Percentiles rank a stretch among this genome's conserved stretches.
Evolutionary conservation across 495 filamentous ascomycete species (phyloP).

Genomic region (Cudoniella acicularis): DNA sequence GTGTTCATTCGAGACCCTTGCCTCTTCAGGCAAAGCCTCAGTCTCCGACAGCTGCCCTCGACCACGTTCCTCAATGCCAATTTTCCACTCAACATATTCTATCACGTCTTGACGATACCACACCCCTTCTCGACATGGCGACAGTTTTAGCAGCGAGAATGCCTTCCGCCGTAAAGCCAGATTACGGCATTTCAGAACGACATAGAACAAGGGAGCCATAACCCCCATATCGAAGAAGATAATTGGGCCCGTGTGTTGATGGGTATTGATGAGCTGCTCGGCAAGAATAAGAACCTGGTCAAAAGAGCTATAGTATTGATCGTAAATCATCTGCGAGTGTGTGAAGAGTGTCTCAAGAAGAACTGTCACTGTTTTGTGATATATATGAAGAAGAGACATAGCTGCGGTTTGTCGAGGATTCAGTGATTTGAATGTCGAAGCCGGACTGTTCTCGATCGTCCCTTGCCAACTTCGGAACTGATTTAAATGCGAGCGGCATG

Average conservation of each 20-base stretch:
- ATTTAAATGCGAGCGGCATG: neutral
- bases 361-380: neutral
- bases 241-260: neutral
- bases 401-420: neutral
- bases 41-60: neutral
- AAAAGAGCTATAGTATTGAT: neutral
- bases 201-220: neutral
- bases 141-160: neutral
- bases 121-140: neutral
- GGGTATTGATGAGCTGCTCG: neutral
- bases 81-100: neutral
- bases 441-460: neutral
- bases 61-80: neutral
- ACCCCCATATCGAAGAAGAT: neutral
- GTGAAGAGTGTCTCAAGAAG: constrained; percentile 6
- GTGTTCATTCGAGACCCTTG: neutral
- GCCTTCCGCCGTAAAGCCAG: neutral
- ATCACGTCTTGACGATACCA: neutral
- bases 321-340: constrained; percentile 1
- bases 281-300: neutral
- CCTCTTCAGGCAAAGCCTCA: neutral
- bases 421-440: neutral
- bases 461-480: neutral
- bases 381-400: neutral
- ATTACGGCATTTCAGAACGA: neutral